Evolutionary conservation across 257 asterid genomes (phyloP), one percentile per base, ranked within the genome.

Genomic region (Jaltomata sinuosa): DNA sequence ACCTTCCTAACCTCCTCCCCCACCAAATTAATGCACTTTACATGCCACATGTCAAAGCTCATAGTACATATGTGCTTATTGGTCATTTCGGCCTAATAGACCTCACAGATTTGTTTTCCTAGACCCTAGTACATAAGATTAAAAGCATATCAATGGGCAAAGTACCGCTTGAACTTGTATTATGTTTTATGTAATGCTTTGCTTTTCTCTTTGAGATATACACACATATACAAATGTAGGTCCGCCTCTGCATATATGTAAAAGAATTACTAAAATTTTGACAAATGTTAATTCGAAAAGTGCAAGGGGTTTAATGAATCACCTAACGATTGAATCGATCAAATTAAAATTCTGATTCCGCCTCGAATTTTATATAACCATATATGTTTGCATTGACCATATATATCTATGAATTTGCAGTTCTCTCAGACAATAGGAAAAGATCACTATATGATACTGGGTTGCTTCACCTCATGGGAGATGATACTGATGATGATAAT

Each of bases 401-500:
- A 18, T 59, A 22, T 69, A 32, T 80, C 18, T 4, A 42, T n/a
- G 11, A 40, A 42, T 49, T 71, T 59, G 57, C 85, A 85, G 87
- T 88, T 83, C 65, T 85, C 12, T 85, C 87, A 19, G 86, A 88
- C 81, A 47, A 83, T 84, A 79, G 86, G n/a, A 82, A 87, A 47
- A 87, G 85, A 82, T 82, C 54, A 29, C 53, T 67, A n/a, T 88
- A 81, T 36, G 90, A 88, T 83, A 88, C 83, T 42, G 87, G 80
- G 76, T 54, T 85, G 11, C 82, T 84, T 55, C 84, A 65, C 74
- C 82, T 74, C 32, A 54, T 81, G 36, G 83, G 54, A 42, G 84
- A 85, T 8, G 80, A 83, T 18, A 49, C 36, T 83, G 84, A 71
- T 59, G 82, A 71, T 59, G 84, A 85, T 38, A 62, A 54, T 11